Base-by-base conservation (phyloP, 441 rosid species). In the Raphanus hybrid region DNA sequence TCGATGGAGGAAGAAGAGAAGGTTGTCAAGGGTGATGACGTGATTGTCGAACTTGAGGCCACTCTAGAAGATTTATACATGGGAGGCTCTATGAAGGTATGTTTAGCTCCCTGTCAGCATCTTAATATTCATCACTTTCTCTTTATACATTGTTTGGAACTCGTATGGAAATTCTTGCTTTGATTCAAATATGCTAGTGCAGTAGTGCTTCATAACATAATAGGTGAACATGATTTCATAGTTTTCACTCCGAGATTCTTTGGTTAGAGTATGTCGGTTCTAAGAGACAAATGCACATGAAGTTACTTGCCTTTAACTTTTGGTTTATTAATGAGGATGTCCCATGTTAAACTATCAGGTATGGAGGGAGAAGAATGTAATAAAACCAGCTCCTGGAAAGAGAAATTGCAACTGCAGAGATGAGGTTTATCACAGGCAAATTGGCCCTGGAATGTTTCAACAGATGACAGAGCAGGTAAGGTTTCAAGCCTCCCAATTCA, bases 361-460 rank as follows among this genome's bases (percentile, higher is more conserved):
- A 65, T 96, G 99, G 97, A 88, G 99, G 85, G 99, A 93, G 81
- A 96, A 96, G 85, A 93, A 96, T 75, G 87, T 88, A 12, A 78
- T 96, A 58, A 96, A 93, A 84, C 91, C 94, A 74, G 97, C 99
- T 60, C 91, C 98, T 3, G 99, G 99, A 10, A 93, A 93, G 87
- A 82, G 99, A 77, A 86, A 85, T 41, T 96, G 99, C 75, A 93
- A 96, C 83, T 96, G 98, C 82, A 92, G 97, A 84, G 93, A 96
- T 82, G 97, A 96, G 86, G 93, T 96, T 69, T 92, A 93, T 66
- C 99, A 96, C 84, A 91, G 85, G 85, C 98, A 96, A 86, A 91
- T 96, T 83, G 99, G 97, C 81, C 99, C 99, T 7, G 98, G 98
- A 77, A 96, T 96, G 98, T 96, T 92, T 83, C 99, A 96, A 79